Evolutionary conservation across 2,329 filamentous ascomycete genomes (phyloP), one percentile per base, ranked within the genome.

Genomic region (Paecilomyces dactylethromorphus): DNA sequence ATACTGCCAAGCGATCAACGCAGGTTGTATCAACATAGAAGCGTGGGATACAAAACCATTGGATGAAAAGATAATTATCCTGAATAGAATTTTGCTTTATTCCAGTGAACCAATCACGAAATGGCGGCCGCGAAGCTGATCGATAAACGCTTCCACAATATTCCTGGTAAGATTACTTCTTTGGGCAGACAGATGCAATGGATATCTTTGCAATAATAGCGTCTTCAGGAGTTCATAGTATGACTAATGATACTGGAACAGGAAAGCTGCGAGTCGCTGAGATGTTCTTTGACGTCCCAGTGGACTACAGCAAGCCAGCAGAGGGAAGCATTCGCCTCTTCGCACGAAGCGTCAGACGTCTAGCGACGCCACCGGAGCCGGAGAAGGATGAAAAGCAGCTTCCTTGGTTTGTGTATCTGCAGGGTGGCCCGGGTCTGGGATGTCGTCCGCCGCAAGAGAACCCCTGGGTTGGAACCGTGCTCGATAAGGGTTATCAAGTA

Each of bases 381-480:
- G 65, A 70, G n/a, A 77, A 79, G 24, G 74, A 76, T 21, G 75
- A 78, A 39, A 74, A 76, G 54, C 79, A 83, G 62, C 70, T 83
- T 10, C 85, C 85, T 62, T 87, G 83, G 82, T 76, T 79, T 55
- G 81, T 92, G 62, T 96, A 88, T 70, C 82, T 96, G 13, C 88
- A 95, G 76, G 93, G 93, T 63, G 93, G 93, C 0, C 93, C 92
- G 0, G 92, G 92, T 2, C 87, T 89, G 68, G 87, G 88, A 61
- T 92, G 90, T 69, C 80, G 83, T 5, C 80, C 87, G 55, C 92
- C 93, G 1, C 88, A 95, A 69, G 83, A 89, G 59, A 84, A 86
- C 61, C 79, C 86, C 7, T 84, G 91, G 69, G 89, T 90, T n/a
- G 82, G 85, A 32, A 78, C 82, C 31, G 82, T 91, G 58, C 81